These are phyloP conservation scores for Pestalotiopsis sp. DNA, from an alignment of 2,329 filamentous ascomycete genomes.

Conservation along the genomic window DNA sequence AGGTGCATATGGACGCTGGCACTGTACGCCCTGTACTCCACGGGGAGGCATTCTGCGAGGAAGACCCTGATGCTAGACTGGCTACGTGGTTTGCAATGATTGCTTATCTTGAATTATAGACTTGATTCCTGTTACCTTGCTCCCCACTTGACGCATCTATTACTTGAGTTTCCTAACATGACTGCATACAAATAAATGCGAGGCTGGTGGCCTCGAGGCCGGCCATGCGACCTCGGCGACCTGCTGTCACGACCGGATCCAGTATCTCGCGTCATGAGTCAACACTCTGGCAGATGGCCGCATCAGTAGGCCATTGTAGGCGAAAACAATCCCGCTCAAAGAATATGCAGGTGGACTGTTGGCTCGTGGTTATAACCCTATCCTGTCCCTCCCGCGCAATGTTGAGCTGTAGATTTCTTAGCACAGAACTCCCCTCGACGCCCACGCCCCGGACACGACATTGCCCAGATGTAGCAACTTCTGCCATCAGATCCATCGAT, in stretches of 20 bases:
- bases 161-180: not conserved
- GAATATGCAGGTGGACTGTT: conserved; percentile 5
- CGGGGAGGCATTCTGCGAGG: not conserved
- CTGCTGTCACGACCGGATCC: not conserved
- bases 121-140: not conserved
- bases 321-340: not conserved
- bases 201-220: not conserved
- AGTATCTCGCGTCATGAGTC: not conserved
- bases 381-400: not conserved
- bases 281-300: not conserved
- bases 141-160: not conserved
- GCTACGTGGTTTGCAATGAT: not conserved
- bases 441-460: not conserved
- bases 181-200: not conserved
- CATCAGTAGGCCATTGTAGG: not conserved
- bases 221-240: not conserved
- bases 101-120: conserved; percentile 1
- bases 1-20: not conserved
- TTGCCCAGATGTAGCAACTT: not conserved
- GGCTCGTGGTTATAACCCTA: conserved; percentile 1
- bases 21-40: not conserved
- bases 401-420: not conserved
- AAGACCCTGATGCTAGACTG: not conserved
- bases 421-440: not conserved
- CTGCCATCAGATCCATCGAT: not conserved